These are phyloP conservation scores for Flaveria brownii DNA, from an alignment of 129 eudicot species.

Conservation along the genomic window DNA sequence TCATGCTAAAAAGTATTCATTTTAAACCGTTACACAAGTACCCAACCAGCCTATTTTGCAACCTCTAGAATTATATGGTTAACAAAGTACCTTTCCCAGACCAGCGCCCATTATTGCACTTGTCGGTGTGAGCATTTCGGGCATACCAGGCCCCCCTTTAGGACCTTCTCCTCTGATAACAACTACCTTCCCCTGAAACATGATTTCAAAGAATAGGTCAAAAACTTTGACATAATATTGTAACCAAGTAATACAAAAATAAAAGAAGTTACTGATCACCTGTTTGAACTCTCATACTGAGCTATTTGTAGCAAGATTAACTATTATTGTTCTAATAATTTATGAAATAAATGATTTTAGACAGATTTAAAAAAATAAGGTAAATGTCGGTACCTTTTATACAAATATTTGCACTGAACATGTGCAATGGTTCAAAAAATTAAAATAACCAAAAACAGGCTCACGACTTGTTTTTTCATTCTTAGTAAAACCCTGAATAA, in stretches of 20 bases:
- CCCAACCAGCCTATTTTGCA: not conserved
- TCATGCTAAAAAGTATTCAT: not conserved
- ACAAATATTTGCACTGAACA: not conserved
- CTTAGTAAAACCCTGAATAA: not conserved
- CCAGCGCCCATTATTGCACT: conserved; percentile 99
- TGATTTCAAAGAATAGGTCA: not conserved
- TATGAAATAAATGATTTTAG: not conserved
- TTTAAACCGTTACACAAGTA: not conserved
- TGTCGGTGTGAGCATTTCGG: conserved; percentile 98
- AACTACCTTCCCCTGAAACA: conserved; percentile 84
- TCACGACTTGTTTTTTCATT: not conserved
- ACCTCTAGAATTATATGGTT: not conserved
- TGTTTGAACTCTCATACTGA: not conserved
- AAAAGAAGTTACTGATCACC: not conserved
- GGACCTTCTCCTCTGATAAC: conserved; percentile 99
- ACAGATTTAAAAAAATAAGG: not conserved
- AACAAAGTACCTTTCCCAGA: conserved; percentile 74
- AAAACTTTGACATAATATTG: not conserved
- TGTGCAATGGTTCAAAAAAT: not conserved
- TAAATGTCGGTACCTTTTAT: not conserved
- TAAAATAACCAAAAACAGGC: not conserved
- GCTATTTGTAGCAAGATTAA: not conserved
- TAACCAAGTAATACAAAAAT: not conserved
- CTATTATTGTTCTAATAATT: not conserved
- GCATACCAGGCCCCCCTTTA: conserved; percentile 99